Percentiles rank a stretch among this genome's conserved stretches.
Conservation (phyloP, 2,329 filamentous ascomycete species). For the Cladosporium sp. region DNA sequence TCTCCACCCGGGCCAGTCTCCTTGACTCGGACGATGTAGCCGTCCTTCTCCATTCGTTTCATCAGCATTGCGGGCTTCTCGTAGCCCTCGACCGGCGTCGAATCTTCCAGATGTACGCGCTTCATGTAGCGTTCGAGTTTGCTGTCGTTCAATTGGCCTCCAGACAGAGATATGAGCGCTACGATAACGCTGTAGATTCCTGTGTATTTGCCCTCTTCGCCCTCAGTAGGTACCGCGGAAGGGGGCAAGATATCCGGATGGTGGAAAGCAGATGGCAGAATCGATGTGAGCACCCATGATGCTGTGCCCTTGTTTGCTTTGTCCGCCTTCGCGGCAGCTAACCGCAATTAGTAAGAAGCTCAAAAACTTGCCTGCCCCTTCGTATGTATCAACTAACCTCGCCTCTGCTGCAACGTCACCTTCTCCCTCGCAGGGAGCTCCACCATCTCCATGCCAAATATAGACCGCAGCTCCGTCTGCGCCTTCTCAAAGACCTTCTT, state of each 20-base stretch:
- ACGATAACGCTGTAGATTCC: conserved; percentile 77
- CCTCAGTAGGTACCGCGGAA: conserved; percentile 56
- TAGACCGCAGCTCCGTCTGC: conserved; percentile 61
- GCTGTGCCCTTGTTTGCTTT: conserved; percentile 33
- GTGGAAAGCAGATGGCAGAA: conserved; percentile 63
- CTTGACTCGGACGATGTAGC: conserved; percentile 70
- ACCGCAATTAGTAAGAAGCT: conserved; percentile 3
- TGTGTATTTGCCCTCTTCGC: conserved; percentile 70
- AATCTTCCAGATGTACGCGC: conserved; percentile 67
- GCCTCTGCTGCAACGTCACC: conserved; percentile 70
- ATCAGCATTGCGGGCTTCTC: conserved; percentile 72
- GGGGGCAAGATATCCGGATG: conserved; percentile 60
- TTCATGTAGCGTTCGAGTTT: conserved; percentile 71
- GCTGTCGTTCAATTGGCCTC: conserved; percentile 66
- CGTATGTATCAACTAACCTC: conserved; percentile 47
- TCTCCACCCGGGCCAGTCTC: conserved; percentile 63
- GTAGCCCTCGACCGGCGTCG: conserved; percentile 49
- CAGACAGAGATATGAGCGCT: conserved; percentile 64
- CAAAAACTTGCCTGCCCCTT: neutral
- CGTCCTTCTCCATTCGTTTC: conserved; percentile 69
- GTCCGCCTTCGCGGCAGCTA: conserved; percentile 50
- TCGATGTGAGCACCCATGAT: conserved; percentile 70
- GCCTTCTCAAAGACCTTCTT: conserved; percentile 70
- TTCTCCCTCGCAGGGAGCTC: conserved; percentile 80
- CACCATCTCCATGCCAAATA: conserved; percentile 89